These are phyloP conservation scores for Candida parachauliodes DNA, from an alignment of 805 yeast species.

Conservation along the genomic window DNA sequence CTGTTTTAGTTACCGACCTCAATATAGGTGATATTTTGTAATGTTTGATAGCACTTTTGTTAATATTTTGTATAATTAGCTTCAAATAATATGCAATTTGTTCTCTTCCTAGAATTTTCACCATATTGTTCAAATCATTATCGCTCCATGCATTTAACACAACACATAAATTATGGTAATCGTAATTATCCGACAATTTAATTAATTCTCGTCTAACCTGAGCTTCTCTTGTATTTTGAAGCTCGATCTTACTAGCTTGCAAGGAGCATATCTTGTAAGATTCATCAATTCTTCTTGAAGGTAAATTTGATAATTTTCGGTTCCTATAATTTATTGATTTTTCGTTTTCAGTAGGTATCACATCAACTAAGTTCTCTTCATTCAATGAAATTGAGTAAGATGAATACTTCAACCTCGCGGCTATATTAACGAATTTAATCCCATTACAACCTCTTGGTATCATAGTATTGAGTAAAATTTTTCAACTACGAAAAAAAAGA, in stretches of 20 bases:
- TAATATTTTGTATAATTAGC: not conserved
- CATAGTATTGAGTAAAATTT: not conserved
- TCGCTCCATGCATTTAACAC: constrained; percentile 7
- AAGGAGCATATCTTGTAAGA: constrained; percentile 4
- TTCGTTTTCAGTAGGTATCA: not conserved
- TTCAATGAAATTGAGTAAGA: constrained; percentile 10
- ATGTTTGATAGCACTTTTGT: not conserved
- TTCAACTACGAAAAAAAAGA: constrained; percentile 3
- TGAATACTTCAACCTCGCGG: constrained; percentile 4
- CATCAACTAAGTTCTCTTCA: constrained; percentile 9
- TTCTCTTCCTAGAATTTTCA: constrained; percentile 4
- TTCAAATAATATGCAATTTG: constrained; percentile 8
- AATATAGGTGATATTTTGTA: constrained; percentile 7
- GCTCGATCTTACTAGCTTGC: not conserved
- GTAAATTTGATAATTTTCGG: constrained; percentile 4
- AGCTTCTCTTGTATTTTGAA: not conserved
- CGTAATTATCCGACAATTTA: constrained; percentile 4
- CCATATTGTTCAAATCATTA: constrained; percentile 6
- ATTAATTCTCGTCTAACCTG: constrained; percentile 5
- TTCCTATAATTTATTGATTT: not conserved
- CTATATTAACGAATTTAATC: not conserved
- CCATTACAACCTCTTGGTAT: constrained; percentile 2
- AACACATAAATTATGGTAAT: constrained; percentile 2
- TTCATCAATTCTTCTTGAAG: constrained; percentile 7
- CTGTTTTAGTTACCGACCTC: constrained; percentile 1